Evolutionary conservation across 495 filamentous ascomycete genomes (phyloP).

Genomic region (Penicillium manginii): DNA sequence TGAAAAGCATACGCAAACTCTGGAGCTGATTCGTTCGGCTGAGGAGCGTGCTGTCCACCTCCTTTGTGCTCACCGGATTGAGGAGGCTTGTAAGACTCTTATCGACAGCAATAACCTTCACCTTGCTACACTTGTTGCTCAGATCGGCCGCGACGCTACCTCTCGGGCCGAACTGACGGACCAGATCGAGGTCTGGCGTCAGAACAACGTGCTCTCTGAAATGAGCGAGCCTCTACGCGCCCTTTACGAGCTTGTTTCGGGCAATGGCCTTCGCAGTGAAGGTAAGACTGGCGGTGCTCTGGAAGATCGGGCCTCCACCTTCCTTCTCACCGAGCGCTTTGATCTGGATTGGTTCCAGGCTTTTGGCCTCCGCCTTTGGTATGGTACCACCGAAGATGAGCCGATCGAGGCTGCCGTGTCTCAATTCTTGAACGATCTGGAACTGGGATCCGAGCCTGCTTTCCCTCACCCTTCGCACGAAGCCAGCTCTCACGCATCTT

Average conservation of each 20-base stretch:
- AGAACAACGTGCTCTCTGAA: constrained; percentile 79
- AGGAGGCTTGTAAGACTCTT: constrained; percentile 79
- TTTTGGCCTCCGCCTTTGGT: constrained; percentile 90
- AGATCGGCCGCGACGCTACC: constrained; percentile 70
- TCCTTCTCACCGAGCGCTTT: constrained; percentile 79
- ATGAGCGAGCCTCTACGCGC: constrained; percentile 84
- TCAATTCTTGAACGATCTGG: constrained; percentile 69
- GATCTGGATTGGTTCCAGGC: constrained; percentile 89
- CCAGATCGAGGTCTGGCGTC: constrained; percentile 84
- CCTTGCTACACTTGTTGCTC: constrained; percentile 79
- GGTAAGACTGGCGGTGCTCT: constrained; percentile 64
- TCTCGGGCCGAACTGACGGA: constrained; percentile 69
- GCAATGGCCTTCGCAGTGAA: constrained; percentile 78
- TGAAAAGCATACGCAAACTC: constrained; percentile 46
- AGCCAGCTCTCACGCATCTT: constrained; percentile 56
- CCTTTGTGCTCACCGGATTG: constrained; percentile 74
- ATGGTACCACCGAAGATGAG: constrained; percentile 68
- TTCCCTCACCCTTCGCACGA: constrained; percentile 64
- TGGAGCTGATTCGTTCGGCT: constrained; percentile 54
- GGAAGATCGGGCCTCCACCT: constrained; percentile 77
- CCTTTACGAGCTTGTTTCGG: constrained; percentile 85
- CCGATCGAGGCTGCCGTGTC: constrained; percentile 70
- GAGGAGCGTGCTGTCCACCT: constrained; percentile 86
- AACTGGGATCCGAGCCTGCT: constrained; percentile 60
- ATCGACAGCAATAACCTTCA: constrained; percentile 73